These are phyloP conservation scores for Myxozyma sirexii DNA, from an alignment of 805 yeast genomes.

Conservation along the genomic window DNA sequence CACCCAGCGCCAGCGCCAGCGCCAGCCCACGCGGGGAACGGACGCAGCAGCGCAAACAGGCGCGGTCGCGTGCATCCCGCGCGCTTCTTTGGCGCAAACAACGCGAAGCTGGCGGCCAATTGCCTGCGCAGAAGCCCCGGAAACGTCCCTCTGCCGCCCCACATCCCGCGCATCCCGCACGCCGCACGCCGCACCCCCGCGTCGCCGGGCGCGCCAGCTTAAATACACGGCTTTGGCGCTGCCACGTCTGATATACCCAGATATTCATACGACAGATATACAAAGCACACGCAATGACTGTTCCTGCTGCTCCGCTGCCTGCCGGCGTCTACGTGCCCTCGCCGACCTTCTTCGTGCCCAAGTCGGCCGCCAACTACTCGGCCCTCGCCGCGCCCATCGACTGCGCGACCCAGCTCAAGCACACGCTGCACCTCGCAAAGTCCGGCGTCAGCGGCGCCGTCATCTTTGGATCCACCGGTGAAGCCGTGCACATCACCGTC, in stretches of 20 bases:
- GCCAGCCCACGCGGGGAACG: too few relatives aligned
- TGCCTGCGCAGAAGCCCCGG: too few relatives aligned
- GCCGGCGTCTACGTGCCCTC: slow-evolving; percentile 54
- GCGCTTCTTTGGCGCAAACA: too few relatives aligned
- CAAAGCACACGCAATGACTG: neutral
- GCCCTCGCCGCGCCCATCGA: slow-evolving; percentile 43
- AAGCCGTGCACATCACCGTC: slow-evolving; percentile 54
- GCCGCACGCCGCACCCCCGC: neutral
- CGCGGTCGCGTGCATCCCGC: too few relatives aligned
- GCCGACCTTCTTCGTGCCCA: slow-evolving; percentile 56
- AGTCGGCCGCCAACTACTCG: slow-evolving; percentile 36
- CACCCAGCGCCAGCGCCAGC: too few relatives aligned
- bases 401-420: slow-evolving; percentile 50
- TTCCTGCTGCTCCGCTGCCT: slow-evolving; percentile 19
- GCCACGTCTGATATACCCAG: too few relatives aligned
- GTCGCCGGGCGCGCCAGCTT: neutral
- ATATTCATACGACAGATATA: neutral
- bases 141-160: too few relatives aligned
- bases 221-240: too few relatives aligned
- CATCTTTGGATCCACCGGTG: slow-evolving; percentile 59
- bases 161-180: neutral
- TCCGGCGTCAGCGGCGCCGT: slow-evolving; percentile 55
- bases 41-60: too few relatives aligned
- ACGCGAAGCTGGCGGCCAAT: too few relatives aligned
- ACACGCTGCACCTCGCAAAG: slow-evolving; percentile 48